These are phyloP conservation scores for Plasmodium billcollinsi DNA, from an alignment of 169 alveolate species.

Conservation along the genomic window DNA sequence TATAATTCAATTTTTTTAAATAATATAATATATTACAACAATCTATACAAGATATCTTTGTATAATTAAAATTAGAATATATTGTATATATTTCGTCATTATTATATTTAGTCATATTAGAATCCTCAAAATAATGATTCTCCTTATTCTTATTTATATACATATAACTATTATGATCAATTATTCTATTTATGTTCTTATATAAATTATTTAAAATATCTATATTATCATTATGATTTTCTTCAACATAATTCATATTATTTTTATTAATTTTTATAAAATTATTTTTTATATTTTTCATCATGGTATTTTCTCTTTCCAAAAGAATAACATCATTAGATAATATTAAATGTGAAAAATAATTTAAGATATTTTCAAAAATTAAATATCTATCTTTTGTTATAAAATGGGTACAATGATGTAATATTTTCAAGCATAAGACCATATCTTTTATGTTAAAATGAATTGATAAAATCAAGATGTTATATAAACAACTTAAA, in stretches of 20 bases:
- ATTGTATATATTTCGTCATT: background rate
- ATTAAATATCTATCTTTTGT: constrained; percentile 43
- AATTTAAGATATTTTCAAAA: constrained; percentile 41
- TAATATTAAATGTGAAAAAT: constrained; percentile 28
- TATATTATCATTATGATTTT: background rate
- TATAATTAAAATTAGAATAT: background rate
- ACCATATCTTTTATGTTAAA: constrained; percentile 34
- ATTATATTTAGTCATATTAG: background rate
- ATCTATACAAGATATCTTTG: constrained; percentile 23
- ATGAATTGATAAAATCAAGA: constrained; percentile 20
- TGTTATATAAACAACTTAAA: constrained; percentile 22
- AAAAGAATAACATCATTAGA: background rate
- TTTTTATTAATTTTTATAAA: background rate
- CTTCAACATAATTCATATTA: background rate
- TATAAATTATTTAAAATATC: constrained; percentile 3
- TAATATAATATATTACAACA: constrained; percentile 50
- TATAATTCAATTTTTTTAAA: constrained; percentile 24
- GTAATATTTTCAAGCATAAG: constrained; percentile 15
- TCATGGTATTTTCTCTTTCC: background rate
- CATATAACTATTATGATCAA: background rate
- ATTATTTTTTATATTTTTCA: constrained; percentile 6
- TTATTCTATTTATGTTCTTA: background rate
- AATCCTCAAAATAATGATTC: background rate
- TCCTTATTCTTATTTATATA: background rate
- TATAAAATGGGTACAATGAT: constrained; percentile 16